Evolutionary conservation across 2,329 filamentous ascomycete genomes (phyloP).

Genomic region (Pseudocercospora musae): DNA sequence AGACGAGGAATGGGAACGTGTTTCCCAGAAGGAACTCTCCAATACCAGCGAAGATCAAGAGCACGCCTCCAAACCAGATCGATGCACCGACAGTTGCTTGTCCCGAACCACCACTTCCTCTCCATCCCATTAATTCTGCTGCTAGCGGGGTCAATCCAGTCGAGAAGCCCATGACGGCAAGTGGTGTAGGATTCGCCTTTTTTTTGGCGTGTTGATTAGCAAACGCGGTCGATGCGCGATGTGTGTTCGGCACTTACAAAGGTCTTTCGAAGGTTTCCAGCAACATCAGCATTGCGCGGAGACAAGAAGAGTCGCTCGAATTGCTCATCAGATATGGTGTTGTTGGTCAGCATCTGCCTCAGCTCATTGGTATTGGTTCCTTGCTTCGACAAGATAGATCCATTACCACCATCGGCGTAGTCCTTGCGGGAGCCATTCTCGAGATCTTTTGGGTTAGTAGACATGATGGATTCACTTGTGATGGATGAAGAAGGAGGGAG

Average conservation of each 20-base stretch:
- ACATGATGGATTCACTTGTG: neutral
- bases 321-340: conserved; percentile 26
- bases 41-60: conserved; percentile 35
- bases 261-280: conserved; percentile 20
- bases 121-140: conserved; percentile 20
- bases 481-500: neutral
- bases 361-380: neutral
- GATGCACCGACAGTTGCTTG: conserved; percentile 23
- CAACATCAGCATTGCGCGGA: conserved; percentile 16
- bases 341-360: conserved; percentile 13
- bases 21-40: conserved; percentile 39
- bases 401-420: conserved; percentile 2
- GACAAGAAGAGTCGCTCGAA: conserved; percentile 27
- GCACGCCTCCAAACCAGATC: conserved; percentile 35
- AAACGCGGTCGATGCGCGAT: conserved; percentile 1
- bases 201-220: neutral
- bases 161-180: conserved; percentile 24
- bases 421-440: neutral
- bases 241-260: conserved; percentile 8
- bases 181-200: conserved; percentile 18
- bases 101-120: conserved; percentile 10
- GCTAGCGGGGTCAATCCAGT: conserved; percentile 21
- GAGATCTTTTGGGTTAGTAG: neutral
- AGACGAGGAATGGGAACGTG: conserved; percentile 29
- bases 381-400: neutral